Evolutionary conservation across 1,284 basidiomycete species (phyloP).

Genomic region (Sanguinoderma infundibulare): DNA sequence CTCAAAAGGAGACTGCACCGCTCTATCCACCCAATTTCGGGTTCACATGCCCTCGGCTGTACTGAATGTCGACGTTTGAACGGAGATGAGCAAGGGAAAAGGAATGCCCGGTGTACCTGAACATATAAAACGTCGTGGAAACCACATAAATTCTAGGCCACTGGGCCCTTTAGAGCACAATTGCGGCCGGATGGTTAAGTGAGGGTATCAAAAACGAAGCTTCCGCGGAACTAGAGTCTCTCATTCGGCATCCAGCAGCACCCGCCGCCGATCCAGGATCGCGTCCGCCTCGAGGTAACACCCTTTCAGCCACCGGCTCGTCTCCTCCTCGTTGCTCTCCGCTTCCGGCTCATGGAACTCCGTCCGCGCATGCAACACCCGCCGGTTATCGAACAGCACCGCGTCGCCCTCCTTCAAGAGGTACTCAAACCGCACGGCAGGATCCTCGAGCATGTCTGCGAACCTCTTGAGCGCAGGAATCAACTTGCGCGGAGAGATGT

Average conservation of each 20-base stretch:
- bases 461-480: conserved; percentile 74
- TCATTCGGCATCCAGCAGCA: too few relatives aligned
- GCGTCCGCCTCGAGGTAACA: conserved; percentile 86
- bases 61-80: not conserved
- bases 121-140: not conserved
- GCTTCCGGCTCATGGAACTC: conserved; percentile 57
- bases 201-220: not conserved
- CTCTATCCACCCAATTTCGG: not conserved
- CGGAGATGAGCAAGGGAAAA: not conserved
- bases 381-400: conserved; percentile 91
- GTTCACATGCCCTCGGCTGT: not conserved
- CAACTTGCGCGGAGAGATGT: conserved; percentile 54
- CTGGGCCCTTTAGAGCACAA: not conserved
- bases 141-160: not conserved
- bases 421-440: conserved; percentile 64
- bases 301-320: conserved; percentile 83
- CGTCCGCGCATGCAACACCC: conserved; percentile 89
- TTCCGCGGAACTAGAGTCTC: too few relatives aligned
- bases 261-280: conserved; percentile 63
- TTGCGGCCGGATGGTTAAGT: too few relatives aligned
- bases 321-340: conserved; percentile 46
- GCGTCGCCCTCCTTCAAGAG: conserved; percentile 84
- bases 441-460: conserved; percentile 61
- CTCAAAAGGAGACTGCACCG: not conserved
- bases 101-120: not conserved